A percentile compares a stretch with the other conserved stretches of the same genome.
These are phyloP conservation scores for Chrysosporium keratinophilum DNA, from an alignment of 2,329 filamentous ascomycete genomes.

Conservation along the genomic window DNA sequence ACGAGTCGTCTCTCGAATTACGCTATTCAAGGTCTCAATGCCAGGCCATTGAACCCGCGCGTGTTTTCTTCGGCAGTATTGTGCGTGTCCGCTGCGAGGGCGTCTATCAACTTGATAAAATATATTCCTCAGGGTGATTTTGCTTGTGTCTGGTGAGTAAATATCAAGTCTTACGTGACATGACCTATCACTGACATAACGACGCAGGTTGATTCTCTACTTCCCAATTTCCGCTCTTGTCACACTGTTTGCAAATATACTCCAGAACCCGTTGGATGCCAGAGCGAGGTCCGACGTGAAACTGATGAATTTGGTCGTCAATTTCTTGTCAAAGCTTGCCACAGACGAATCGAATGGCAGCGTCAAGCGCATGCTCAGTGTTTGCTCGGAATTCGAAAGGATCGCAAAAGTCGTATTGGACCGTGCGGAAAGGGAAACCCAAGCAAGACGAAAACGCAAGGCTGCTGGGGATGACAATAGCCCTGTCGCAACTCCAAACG, in stretches of 20 bases:
- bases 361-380: conserved; percentile 83
- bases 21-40: conserved; percentile 87
- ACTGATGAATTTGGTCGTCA: conserved; percentile 86
- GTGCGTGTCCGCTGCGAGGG: conserved; percentile 83
- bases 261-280: conserved; percentile 87
- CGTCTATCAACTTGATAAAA: conserved; percentile 86
- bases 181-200: background rate
- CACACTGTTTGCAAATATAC: conserved; percentile 88
- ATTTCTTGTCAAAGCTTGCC: conserved; percentile 80
- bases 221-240: conserved; percentile 93
- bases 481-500: conserved; percentile 15
- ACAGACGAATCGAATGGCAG: conserved; percentile 81
- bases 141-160: conserved; percentile 78
- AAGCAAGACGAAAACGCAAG: conserved; percentile 75
- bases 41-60: conserved; percentile 78
- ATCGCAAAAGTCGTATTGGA: conserved; percentile 87
- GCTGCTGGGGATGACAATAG: conserved; percentile 44
- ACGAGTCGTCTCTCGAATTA: conserved; percentile 90
- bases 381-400: conserved; percentile 92
- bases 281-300: conserved; percentile 79
- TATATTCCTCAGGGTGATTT: conserved; percentile 95
- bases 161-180: background rate
- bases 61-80: conserved; percentile 90
- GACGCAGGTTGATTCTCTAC: conserved; percentile 69
- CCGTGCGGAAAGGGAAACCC: conserved; percentile 75